Percentiles rank a stretch among this genome's conserved stretches.
phyloP scores from a whole-genome alignment of 768 basidiomycete species.

The Coprinopsis cinerea region DNA sequence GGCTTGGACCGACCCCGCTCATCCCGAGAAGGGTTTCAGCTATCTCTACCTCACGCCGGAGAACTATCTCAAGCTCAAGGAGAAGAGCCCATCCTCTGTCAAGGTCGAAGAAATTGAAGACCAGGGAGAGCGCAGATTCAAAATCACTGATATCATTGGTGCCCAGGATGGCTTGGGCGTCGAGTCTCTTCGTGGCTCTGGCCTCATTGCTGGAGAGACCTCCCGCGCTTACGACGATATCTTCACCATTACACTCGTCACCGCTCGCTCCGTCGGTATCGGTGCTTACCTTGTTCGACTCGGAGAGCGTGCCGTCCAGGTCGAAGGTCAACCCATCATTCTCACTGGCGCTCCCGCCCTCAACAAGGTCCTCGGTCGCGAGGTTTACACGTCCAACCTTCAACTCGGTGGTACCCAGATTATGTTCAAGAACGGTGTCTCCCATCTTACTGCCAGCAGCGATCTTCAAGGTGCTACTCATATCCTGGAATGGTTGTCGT shows the following conservation, averaged over 20 bases:
- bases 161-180: conserved; percentile 97
- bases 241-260: conserved; percentile 98
- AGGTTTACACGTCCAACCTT: conserved; percentile 97
- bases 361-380: conserved; percentile 98
- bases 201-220: conserved; percentile 97
- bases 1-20: conserved; percentile 77
- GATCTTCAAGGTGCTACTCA: conserved; percentile 94
- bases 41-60: conserved; percentile 96
- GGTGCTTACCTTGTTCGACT: conserved; percentile 98
- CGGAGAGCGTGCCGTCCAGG: conserved; percentile 96
- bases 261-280: conserved; percentile 97
- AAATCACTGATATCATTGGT: conserved; percentile 95
- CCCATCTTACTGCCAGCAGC: conserved; percentile 90
- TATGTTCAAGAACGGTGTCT: conserved; percentile 99
- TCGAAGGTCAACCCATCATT: conserved; percentile 99
- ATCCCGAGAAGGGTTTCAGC: conserved; percentile 92
- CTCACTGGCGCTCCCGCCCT: conserved; percentile 94
- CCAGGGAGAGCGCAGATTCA: conserved; percentile 82
- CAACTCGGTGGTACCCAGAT: conserved; percentile 99
- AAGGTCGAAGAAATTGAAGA: conserved; percentile 82
- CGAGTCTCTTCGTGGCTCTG: conserved; percentile 92
- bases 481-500: conserved; percentile 93
- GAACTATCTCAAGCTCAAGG: conserved; percentile 82
- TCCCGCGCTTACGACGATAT: conserved; percentile 99
- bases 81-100: conserved; percentile 75